Evolutionary conservation across 1,284 basidiomycete species (phyloP), one percentile per base, ranked within the genome.

Genomic region (Hemileccinum hortonii): DNA sequence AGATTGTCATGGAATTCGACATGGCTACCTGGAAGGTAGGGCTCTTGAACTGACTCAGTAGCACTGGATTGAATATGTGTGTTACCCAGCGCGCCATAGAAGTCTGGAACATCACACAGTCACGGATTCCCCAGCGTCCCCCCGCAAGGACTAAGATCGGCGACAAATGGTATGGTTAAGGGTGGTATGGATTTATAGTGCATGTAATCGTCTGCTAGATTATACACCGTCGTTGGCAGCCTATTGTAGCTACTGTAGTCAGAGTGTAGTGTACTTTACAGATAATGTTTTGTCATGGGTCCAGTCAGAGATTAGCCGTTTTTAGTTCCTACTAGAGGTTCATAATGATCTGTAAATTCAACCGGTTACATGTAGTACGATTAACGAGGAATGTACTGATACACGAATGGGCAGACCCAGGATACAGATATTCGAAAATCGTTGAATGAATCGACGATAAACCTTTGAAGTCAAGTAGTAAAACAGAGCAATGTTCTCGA

Each of bases 1-100:
- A 96, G 65, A 79, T 93, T 57, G 87, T 96, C 8, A 75, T 94
- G 62, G 92, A 95, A 65, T 83, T 96, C 56, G 92, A 94, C 60
- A 84, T 89, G 79, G 78, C 80, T 5, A 85, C 85, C 0, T 96
- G 91, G 89, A 73, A 77, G 80, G 92, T 90, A 58, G 24, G 75
- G 63, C n/a, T 18, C 3, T 22, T 37, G 22, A 19, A 19, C n/a
- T 26, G n/a, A 15, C 18, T n/a, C 10, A 2, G 21, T 19, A 12
- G 19, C 37, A 24, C n/a, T 39, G 39, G 35, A 29, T 37, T 48
- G 32, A 50, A 52, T 33, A 14, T 30, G 2, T 42, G 52, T 18
- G 4, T 29, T 29, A 43, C 36, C 18, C 40, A 93, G 86, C 82
- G 84, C 12, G 87, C 92, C 10, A 92, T 92, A 58, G 82, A 92